Conservation (phyloP, 1,284 basidiomycete genomes). For the Apiotrichum gamsii region DNA sequence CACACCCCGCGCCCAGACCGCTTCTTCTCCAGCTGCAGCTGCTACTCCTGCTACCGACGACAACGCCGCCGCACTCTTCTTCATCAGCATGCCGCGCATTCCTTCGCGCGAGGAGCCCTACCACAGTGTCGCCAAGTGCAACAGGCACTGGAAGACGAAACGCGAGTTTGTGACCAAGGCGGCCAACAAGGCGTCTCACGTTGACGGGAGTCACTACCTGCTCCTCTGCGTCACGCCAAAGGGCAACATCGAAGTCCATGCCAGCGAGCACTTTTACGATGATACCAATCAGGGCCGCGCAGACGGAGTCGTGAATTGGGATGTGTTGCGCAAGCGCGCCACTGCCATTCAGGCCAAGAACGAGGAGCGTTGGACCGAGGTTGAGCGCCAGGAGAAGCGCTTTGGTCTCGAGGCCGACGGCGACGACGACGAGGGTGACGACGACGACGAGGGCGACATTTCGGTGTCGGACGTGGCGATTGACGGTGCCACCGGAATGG, state of each 20-base stretch:
- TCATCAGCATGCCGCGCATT: constrained; percentile 50
- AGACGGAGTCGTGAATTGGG: constrained; percentile 33
- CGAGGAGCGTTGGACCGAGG: constrained; percentile 23
- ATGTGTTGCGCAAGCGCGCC: constrained; percentile 14
- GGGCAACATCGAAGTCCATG: constrained; percentile 53
- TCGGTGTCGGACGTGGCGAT: constrained; percentile 24
- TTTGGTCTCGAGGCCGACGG: constrained; percentile 31
- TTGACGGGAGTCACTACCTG: constrained; percentile 54
- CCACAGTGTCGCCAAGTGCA: constrained; percentile 50
- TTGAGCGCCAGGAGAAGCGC: constrained; percentile 35
- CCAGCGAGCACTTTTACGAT: constrained; percentile 44
- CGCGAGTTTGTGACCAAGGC: constrained; percentile 52
- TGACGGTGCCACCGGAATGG: constrained; percentile 1
- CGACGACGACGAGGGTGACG: constrained; percentile 27
- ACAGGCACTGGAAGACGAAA: constrained; percentile 53
- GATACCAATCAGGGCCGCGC: constrained; percentile 29
- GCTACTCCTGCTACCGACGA: background rate
- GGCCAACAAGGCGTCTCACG: constrained; percentile 50
- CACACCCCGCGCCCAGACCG: background rate
- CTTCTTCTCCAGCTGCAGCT: background rate
- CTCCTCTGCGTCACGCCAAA: constrained; percentile 52
- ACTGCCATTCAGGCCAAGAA: constrained; percentile 13
- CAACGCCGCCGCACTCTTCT: too few relatives aligned
- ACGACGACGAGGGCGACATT: constrained; percentile 18
- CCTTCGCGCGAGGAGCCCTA: constrained; percentile 53